Base-by-base conservation (phyloP, 2,329 filamentous ascomycete species). In the Penicillium sp. region DNA sequence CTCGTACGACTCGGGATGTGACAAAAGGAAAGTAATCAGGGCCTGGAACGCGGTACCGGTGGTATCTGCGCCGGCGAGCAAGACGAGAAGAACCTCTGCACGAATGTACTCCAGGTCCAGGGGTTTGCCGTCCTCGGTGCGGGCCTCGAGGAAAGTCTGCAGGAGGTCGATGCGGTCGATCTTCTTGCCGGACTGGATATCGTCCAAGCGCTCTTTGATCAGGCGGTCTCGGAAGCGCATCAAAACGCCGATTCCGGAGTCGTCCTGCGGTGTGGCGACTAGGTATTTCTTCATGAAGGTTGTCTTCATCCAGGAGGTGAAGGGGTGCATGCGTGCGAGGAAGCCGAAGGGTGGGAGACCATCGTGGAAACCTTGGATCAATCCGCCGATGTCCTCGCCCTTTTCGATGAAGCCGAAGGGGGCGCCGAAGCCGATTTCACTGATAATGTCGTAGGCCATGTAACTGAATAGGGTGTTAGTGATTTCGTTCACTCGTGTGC, bases 201-300 rank as follows among this genome's bases (percentile, higher is more conserved):
- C 82, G 28, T 78, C 71, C 26, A 81, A 73, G 0, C 85, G 79
- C 63, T 85, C 73, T 24, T 74, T 69, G 59, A 87, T 80, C 2
- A 87, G 77, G 28, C 79, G 78, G 65, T 88, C 85, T 4, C 85
- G 82, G 71, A 86, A 87, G 9, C 83, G 78, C 84, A 87, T 87
- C 59, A 87, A 68, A 1, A 80, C 81, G 0, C 85, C 85, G 37
- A 87, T 85, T 0, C 84, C 85, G 13, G 79, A 82, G 42, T 84
- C 73, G 37, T 87, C 80, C 51, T 85, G 80, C 0, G 85, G 84
- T 38, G 74, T 82, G 9, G 84, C 83, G 10, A 86, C 82, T 2
- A 86, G 75, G 66, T 83, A 85, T 61, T 84, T 82, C 59, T 80
- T 77, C 35, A 86, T 56, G 65, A 80, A 83, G 0, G 84, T 86